phyloP scores from a whole-genome alignment of 1,139 yeast genomes.

The Blastobotrys persicus region DNA sequence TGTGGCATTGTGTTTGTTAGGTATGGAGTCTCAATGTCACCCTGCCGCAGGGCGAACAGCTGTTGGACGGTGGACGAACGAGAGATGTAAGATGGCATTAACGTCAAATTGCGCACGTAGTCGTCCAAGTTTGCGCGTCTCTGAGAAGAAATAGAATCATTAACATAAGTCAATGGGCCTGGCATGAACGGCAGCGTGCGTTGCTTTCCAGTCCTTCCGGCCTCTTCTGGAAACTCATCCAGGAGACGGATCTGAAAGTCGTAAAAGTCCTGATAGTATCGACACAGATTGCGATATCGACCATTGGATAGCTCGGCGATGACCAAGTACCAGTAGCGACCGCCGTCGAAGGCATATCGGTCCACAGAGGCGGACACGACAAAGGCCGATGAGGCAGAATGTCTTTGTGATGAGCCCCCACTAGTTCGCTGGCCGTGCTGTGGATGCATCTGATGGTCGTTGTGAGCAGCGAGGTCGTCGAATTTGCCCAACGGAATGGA shows the following conservation, averaged over 20 bases:
- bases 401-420: background rate
- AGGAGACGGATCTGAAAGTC: constrained; percentile 84
- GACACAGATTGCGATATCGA: constrained; percentile 64
- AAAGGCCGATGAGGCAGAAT: constrained; percentile 11
- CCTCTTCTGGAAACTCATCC: constrained; percentile 86
- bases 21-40: constrained; percentile 51
- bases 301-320: constrained; percentile 71
- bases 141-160: constrained; percentile 81
- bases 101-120: constrained; percentile 71
- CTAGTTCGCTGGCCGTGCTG: constrained; percentile 12
- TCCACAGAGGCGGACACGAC: constrained; percentile 70
- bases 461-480: constrained; percentile 31
- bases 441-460: constrained; percentile 15
- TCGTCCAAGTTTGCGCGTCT: constrained; percentile 82
- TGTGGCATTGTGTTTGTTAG: constrained; percentile 43
- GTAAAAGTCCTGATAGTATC: constrained; percentile 94
- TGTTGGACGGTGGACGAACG: constrained; percentile 61
- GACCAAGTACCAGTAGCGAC: constrained; percentile 85
- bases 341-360: constrained; percentile 76
- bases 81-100: constrained; percentile 75
- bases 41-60: constrained; percentile 67
- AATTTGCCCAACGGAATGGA: constrained; percentile 70
- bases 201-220: constrained; percentile 77
- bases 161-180: constrained; percentile 91
- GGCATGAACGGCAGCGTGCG: constrained; percentile 93